Evolutionary conservation across 2,329 filamentous ascomycete species (phyloP).

Genomic region (Chaetomium sp.): DNA sequence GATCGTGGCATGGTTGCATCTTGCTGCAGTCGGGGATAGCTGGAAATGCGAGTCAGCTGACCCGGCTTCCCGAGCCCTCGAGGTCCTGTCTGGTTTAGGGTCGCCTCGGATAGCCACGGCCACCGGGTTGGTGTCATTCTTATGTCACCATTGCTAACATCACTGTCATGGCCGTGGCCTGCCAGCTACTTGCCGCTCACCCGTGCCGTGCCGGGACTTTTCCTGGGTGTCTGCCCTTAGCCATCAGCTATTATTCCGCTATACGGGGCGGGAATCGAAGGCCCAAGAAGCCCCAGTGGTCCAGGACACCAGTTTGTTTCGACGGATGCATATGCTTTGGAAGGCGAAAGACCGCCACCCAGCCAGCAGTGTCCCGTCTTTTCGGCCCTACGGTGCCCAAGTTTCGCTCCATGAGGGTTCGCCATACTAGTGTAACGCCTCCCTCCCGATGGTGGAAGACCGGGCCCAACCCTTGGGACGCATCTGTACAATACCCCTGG

Average conservation of each 20-base stretch:
- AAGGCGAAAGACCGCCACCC: not conserved
- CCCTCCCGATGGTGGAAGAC: not conserved
- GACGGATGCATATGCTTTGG: not conserved
- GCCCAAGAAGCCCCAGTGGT: conserved; percentile 18
- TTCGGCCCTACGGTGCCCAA: not conserved
- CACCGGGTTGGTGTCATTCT: not conserved
- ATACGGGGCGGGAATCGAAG: conserved; percentile 14
- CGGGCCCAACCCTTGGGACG: not conserved
- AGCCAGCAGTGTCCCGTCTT: not conserved
- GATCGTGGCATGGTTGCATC: conserved; percentile 28
- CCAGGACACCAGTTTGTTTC: not conserved
- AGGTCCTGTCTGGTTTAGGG: not conserved
- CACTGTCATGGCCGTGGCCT: not conserved
- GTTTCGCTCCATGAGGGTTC: not conserved
- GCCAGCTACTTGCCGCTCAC: conserved; percentile 19
- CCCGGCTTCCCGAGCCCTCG: conserved; percentile 4
- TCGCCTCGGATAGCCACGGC: not conserved
- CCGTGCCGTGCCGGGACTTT: conserved; percentile 22
- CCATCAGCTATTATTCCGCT: conserved; percentile 8
- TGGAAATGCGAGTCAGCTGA: conserved; percentile 30
- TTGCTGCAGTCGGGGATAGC: conserved; percentile 22
- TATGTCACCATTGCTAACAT: not conserved
- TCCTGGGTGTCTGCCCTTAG: conserved; percentile 1
- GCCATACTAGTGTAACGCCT: not conserved
- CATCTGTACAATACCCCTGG: conserved; percentile 1